These are phyloP conservation scores for Macrolepiota albuminosa DNA, from an alignment of 768 basidiomycete genomes.

Conservation along the genomic window DNA sequence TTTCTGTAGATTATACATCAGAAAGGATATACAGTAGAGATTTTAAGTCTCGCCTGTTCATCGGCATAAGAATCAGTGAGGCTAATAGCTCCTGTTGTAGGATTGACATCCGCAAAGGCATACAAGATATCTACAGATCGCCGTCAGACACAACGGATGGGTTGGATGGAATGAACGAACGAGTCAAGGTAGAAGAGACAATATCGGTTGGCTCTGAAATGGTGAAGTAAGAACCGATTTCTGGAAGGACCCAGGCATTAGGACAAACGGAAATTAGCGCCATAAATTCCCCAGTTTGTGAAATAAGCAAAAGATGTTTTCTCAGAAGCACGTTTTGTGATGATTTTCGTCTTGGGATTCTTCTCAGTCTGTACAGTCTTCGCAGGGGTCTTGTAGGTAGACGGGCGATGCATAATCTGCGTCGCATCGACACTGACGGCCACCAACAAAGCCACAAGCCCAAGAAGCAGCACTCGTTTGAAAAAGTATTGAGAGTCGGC, in stretches of 20 bases:
- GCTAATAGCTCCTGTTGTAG: slow-evolving; percentile 53
- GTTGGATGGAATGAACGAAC: slow-evolving; percentile 27
- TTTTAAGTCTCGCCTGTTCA: slow-evolving; percentile 39
- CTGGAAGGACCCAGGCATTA: not conserved
- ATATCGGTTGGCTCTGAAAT: slow-evolving; percentile 61
- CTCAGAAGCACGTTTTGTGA: slow-evolving; percentile 34
- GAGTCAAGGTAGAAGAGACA: slow-evolving; percentile 55
- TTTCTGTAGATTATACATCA: slow-evolving; percentile 40
- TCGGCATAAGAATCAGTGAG: slow-evolving; percentile 78
- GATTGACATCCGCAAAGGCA: slow-evolving; percentile 70
- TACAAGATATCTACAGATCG: slow-evolving; percentile 56
- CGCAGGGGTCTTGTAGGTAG: slow-evolving; percentile 36
- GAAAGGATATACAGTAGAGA: not conserved
- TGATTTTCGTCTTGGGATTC: slow-evolving; percentile 31
- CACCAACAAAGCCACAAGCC: slow-evolving; percentile 17
- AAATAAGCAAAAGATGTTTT: slow-evolving; percentile 49
- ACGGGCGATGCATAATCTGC: slow-evolving; percentile 51
- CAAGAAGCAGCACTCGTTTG: slow-evolving; percentile 22
- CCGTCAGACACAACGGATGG: not conserved
- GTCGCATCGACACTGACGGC: slow-evolving; percentile 32
- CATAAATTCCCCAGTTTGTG: slow-evolving; percentile 65
- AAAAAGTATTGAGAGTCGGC: slow-evolving; percentile 14
- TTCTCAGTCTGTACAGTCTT: slow-evolving; percentile 27
- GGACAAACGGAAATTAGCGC: slow-evolving; percentile 53
- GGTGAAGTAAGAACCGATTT: slow-evolving; percentile 1